Percentiles rank a stretch among this genome's conserved stretches.
Evolutionary conservation across 225 moss, liverwort and hornwort species (phyloP).

Genomic region (Marchantia polymorpha): DNA sequence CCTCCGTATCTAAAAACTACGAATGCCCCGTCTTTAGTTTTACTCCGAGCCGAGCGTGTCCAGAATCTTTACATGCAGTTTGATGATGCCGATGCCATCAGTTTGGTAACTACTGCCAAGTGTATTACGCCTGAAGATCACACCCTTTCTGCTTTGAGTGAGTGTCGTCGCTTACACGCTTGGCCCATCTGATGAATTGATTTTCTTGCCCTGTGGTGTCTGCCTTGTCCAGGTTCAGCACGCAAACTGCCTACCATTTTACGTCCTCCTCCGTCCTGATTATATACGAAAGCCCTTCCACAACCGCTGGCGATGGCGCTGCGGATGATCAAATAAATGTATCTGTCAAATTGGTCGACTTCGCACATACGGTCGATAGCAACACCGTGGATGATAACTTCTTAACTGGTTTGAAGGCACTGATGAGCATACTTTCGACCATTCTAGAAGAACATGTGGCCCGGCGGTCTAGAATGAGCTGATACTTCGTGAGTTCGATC

Average conservation of each 20-base stretch:
- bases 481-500: too few relatives aligned
- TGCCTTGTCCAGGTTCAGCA: slow-evolving; percentile 56
- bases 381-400: slow-evolving; percentile 42
- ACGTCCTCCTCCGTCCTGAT: slow-evolving; percentile 69
- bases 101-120: background rate
- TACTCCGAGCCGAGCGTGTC: too few relatives aligned
- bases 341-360: slow-evolving; percentile 43
- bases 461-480: too few relatives aligned
- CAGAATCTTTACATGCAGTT: too few relatives aligned
- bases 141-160: too few relatives aligned
- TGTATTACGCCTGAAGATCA: background rate
- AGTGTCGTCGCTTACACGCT: background rate
- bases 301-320: background rate
- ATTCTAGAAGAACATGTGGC: slow-evolving; percentile 22
- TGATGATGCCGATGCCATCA: too few relatives aligned
- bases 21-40: too few relatives aligned
- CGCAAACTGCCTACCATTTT: slow-evolving; percentile 77
- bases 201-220: background rate
- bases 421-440: slow-evolving; percentile 26
- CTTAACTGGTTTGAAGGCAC: slow-evolving; percentile 31
- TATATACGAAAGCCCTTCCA: slow-evolving; percentile 51
- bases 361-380: slow-evolving; percentile 34
- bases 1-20: too few relatives aligned
- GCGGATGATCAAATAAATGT: background rate
- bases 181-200: background rate